phyloP scores from a whole-genome alignment of 2,329 filamentous ascomycete genomes.

The Penicillium sp. region DNA sequence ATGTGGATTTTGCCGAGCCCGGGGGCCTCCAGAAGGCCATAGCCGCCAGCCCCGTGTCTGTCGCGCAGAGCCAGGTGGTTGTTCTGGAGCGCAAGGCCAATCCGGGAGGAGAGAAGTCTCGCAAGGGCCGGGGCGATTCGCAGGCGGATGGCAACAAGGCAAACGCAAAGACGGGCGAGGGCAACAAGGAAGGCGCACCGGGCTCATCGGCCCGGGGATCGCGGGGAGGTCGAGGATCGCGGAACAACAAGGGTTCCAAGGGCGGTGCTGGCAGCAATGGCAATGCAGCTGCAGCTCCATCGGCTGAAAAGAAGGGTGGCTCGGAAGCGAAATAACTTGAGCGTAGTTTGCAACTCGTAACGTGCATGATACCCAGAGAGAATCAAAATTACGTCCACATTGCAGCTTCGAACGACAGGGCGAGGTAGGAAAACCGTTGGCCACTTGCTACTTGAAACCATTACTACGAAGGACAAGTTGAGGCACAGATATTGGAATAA shows the following conservation, averaged over 20 bases:
- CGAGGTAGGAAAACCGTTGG: no score
- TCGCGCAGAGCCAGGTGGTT: constrained; percentile 82
- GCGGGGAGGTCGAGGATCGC: constrained; percentile 23
- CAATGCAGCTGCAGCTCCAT: neutral
- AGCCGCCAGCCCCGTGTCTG: constrained; percentile 72
- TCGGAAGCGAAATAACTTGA: neutral
- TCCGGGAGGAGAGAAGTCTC: constrained; percentile 32
- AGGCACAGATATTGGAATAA: no score
- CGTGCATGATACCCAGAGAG: constrained; percentile 2
- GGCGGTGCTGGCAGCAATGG: constrained; percentile 7
- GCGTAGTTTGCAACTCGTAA: neutral
- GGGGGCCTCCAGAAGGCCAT: constrained; percentile 74
- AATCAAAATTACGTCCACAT: no score
- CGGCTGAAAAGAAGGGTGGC: neutral
- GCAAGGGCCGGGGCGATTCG: constrained; percentile 30
- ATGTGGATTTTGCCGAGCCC: constrained; percentile 79
- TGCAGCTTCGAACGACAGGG: constrained; percentile 2
- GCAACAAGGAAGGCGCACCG: constrained; percentile 1
- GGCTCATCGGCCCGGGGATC: constrained; percentile 21
- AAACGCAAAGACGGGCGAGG: constrained; percentile 12
- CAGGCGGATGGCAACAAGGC: constrained; percentile 8
- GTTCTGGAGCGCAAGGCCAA: constrained; percentile 64
- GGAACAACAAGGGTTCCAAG: constrained; percentile 24
- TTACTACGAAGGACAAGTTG: no score
- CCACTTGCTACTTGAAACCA: no score